Percentiles rank a stretch among this genome's conserved stretches.
These are phyloP conservation scores for Sindora glabra DNA, from an alignment of 306 rosid species.

Conservation along the genomic window DNA sequence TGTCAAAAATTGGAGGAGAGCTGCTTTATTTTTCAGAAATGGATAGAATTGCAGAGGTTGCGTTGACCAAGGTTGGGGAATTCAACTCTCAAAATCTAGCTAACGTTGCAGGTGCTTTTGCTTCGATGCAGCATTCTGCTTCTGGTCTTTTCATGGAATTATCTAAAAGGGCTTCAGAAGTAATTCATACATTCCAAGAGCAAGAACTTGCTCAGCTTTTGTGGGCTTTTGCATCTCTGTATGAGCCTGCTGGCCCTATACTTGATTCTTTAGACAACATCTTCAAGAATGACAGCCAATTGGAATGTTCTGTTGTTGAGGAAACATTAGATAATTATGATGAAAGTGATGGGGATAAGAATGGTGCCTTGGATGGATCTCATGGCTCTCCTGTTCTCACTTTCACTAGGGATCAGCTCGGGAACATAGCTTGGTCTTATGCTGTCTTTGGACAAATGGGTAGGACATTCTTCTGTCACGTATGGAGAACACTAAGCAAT, in stretches of 20 bases:
- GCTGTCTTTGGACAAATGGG: constrained; percentile 76
- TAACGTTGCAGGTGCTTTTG: constrained; percentile 85
- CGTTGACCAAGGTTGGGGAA: constrained; percentile 61
- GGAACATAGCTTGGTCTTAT: constrained; percentile 80
- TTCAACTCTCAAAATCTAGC: constrained; percentile 90
- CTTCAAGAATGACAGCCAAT: constrained; percentile 37
- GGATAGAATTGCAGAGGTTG: constrained; percentile 92
- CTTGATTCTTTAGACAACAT: constrained; percentile 60
- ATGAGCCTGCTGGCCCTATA: constrained; percentile 53
- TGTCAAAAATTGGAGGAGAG: constrained; percentile 90
- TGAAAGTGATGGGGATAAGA: constrained; percentile 20
- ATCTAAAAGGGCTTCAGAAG: constrained; percentile 53
- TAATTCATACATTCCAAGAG: constrained; percentile 69
- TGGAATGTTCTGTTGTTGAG: constrained; percentile 24
- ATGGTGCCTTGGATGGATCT: constrained; percentile 25
- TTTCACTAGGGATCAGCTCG: constrained; percentile 73
- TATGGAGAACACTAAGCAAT: constrained; percentile 58
- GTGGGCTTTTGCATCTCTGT: constrained; percentile 90
- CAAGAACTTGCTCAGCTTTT: constrained; percentile 90
- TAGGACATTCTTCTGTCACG: constrained; percentile 50
- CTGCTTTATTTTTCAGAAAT: constrained; percentile 82
- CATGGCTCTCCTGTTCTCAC: constrained; percentile 35
- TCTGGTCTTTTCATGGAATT: constrained; percentile 64
- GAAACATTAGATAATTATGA: constrained; percentile 15
- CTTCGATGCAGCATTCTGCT: constrained; percentile 89